phyloP scores from a whole-genome alignment of 1,284 basidiomycete genomes.

The Tylopilus sp. region DNA sequence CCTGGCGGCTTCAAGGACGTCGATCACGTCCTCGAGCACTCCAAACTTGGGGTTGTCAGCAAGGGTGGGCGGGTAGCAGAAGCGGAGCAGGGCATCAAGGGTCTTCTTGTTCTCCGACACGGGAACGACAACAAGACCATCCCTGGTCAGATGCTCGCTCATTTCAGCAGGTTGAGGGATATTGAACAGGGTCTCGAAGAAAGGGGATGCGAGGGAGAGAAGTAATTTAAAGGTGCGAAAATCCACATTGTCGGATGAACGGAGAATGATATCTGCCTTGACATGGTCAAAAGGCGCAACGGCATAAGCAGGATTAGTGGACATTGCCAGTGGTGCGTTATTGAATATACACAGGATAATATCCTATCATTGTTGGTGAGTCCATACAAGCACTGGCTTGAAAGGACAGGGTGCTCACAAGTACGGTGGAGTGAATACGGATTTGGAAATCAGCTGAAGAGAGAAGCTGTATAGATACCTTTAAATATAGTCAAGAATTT shows the following conservation, averaged over 20 bases:
- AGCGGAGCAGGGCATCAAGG: slow-evolving; percentile 30
- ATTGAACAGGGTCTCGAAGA: slow-evolving; percentile 56
- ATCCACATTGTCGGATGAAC: slow-evolving; percentile 54
- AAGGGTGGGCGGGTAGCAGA: slow-evolving; percentile 38
- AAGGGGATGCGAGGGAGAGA: slow-evolving; percentile 43
- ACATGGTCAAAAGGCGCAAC: slow-evolving; percentile 36
- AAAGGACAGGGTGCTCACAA: too few species aligned
- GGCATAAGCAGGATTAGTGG: slow-evolving; percentile 8
- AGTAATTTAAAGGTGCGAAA: slow-evolving; percentile 50
- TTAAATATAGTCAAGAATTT: too few species aligned
- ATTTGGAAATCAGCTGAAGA: too few species aligned
- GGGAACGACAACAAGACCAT: slow-evolving; percentile 31
- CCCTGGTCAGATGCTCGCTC: slow-evolving; percentile 15
- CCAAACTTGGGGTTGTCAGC: slow-evolving; percentile 32
- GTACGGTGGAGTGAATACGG: too few species aligned
- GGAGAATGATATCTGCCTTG: slow-evolving; percentile 41
- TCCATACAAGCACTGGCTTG: too few species aligned
- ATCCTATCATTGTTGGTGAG: too few species aligned
- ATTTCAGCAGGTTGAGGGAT: slow-evolving; percentile 49
- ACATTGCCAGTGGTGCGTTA: slow-evolving; percentile 3
- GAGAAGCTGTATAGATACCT: too few species aligned
- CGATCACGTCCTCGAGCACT: slow-evolving; percentile 17
- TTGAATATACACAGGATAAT: too few species aligned
- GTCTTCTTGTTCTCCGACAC: slow-evolving; percentile 26
- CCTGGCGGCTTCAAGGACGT: slow-evolving; percentile 27